Percentiles rank a stretch among this genome's conserved stretches.
Evolutionary conservation across 2,329 filamentous ascomycete genomes (phyloP).

Genomic region (Monilinia aucupariae): DNA sequence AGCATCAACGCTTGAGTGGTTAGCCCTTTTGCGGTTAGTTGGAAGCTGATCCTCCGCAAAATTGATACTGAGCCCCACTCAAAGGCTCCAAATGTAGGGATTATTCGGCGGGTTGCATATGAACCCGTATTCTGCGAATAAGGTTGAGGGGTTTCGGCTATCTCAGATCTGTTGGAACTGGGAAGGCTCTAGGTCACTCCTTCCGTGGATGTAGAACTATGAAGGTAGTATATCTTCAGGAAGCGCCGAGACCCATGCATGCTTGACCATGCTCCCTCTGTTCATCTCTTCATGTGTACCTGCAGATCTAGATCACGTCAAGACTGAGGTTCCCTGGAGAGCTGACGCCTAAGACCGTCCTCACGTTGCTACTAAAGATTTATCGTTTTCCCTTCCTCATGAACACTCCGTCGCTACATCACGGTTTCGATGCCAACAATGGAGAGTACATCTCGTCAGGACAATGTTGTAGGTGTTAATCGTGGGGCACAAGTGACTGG

Average conservation of each 20-base stretch:
- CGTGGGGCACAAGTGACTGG: constrained; percentile 31
- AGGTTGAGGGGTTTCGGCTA: neutral
- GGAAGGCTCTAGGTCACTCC: neutral
- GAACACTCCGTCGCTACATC: neutral
- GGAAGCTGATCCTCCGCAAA: neutral
- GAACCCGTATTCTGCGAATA: neutral
- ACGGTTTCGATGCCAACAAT: neutral
- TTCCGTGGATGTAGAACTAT: neutral
- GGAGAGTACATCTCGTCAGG: neutral
- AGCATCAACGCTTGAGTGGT: constrained; percentile 1
- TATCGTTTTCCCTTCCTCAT: neutral
- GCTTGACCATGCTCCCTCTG: neutral
- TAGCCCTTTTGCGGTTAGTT: neutral
- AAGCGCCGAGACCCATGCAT: neutral
- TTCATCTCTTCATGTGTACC: neutral
- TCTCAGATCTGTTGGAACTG: neutral
- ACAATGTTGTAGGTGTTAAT: constrained; percentile 16
- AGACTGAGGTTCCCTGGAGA: neutral
- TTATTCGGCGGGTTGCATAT: neutral
- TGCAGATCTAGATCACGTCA: neutral
- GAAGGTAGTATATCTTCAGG: neutral
- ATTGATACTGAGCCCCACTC: neutral
- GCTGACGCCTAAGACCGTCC: neutral
- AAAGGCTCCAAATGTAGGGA: neutral
- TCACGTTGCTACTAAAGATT: neutral